Conservation (phyloP, 495 filamentous ascomycete species). For the Penicillium ucsense region DNA sequence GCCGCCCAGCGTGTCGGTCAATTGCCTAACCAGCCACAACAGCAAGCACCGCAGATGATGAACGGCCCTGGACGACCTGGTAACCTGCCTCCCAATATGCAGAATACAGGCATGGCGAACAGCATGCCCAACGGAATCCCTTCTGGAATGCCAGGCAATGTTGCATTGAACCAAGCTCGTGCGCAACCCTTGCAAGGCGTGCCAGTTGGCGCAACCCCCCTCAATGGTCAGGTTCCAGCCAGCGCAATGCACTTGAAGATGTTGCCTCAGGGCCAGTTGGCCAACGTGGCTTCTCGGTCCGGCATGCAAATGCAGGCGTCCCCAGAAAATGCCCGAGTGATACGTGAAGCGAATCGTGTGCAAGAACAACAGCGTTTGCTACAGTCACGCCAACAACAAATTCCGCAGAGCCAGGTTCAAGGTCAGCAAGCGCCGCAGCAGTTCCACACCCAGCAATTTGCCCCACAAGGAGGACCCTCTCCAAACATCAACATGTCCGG, state of each 20-base stretch:
- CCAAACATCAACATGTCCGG: slow-evolving; percentile 34
- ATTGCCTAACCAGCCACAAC: slow-evolving; percentile 23
- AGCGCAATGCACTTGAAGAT: slow-evolving; percentile 53
- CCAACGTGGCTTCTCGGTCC: slow-evolving; percentile 46
- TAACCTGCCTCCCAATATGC: slow-evolving; percentile 30
- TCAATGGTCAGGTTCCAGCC: slow-evolving; percentile 41
- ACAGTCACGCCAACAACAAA: slow-evolving; percentile 52
- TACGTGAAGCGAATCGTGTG: slow-evolving; percentile 52
- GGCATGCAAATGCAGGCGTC: slow-evolving; percentile 46
- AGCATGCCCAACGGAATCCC: slow-evolving; percentile 27
- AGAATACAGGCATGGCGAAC: slow-evolving; percentile 20
- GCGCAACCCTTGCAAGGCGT: slow-evolving; percentile 32
- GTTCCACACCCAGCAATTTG: slow-evolving; percentile 34
- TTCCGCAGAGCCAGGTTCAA: slow-evolving; percentile 24
- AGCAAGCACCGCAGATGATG: slow-evolving; percentile 17
- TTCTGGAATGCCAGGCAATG: slow-evolving; percentile 27
- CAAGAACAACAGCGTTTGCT: slow-evolving; percentile 57
- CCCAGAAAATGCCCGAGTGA: slow-evolving; percentile 42
- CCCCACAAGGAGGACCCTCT: slow-evolving; percentile 34
- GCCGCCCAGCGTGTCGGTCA: slow-evolving; percentile 37
- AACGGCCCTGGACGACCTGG: slow-evolving; percentile 30
- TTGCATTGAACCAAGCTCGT: slow-evolving; percentile 29
- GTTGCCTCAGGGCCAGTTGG: slow-evolving; percentile 65
- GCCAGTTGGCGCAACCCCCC: slow-evolving; percentile 21
- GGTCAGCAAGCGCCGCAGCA: slow-evolving; percentile 31